Evolutionary conservation across 768 basidiomycete genomes (phyloP).

Genomic region (Tremella yokohamensis): DNA sequence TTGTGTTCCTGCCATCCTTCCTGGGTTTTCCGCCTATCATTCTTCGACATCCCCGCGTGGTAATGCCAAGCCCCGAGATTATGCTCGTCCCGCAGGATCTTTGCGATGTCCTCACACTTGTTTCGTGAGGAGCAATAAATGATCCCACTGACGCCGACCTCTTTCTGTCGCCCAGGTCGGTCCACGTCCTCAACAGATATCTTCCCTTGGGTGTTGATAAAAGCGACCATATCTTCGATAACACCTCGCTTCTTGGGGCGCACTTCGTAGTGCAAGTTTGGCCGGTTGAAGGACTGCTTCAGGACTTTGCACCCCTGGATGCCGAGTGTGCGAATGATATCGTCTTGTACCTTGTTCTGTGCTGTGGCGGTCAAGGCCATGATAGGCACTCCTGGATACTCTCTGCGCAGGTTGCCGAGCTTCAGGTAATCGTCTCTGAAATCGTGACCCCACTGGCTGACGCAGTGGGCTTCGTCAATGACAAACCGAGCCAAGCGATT

Average conservation of each 20-base stretch:
- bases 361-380: slow-evolving; percentile 98
- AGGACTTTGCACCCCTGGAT: slow-evolving; percentile 62
- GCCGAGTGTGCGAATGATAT: slow-evolving; percentile 70
- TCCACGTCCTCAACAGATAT: slow-evolving; percentile 31
- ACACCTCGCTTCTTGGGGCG: slow-evolving; percentile 57
- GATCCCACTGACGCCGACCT: slow-evolving; percentile 59
- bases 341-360: slow-evolving; percentile 68
- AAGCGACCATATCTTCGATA: slow-evolving; percentile 62
- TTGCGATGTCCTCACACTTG: slow-evolving; percentile 77
- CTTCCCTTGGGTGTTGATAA: slow-evolving; percentile 61
- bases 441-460: slow-evolving; percentile 85
- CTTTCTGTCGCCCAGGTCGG: slow-evolving; percentile 15
- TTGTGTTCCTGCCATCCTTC: slow-evolving; percentile 69
- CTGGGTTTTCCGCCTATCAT: slow-evolving; percentile 64
- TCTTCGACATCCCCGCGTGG: slow-evolving; percentile 70
- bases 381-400: slow-evolving; percentile 77
- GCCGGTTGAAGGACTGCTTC: slow-evolving; percentile 83
- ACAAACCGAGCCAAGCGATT: slow-evolving; percentile 78
- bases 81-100: slow-evolving; percentile 59
- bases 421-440: slow-evolving; percentile 48
- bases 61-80: slow-evolving; percentile 70
- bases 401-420: slow-evolving; percentile 65
- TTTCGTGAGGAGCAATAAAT: slow-evolving; percentile 73
- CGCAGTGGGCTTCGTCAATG: slow-evolving; percentile 94
- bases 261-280: slow-evolving; percentile 79